Base-by-base conservation (phyloP, 495 filamentous ascomycete genomes). In the Neurospora sp. region DNA sequence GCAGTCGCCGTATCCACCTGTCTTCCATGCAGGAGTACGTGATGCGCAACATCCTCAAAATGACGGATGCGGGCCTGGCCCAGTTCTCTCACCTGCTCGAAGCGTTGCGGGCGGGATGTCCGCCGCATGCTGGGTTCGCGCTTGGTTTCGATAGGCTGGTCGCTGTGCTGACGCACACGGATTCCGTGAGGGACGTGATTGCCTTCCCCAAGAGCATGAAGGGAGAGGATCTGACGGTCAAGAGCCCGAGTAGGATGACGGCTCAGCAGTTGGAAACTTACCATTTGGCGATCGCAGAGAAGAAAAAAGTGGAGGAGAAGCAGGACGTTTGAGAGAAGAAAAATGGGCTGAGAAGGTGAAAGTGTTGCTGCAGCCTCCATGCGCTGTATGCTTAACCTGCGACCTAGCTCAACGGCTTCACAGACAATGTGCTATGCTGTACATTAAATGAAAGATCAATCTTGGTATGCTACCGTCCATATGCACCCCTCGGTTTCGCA, bases 121-220 rank as follows among this genome's bases (percentile, higher is more conserved):
- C 96, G n/a, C 96, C 96, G 1, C 96, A 99, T 81, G 95, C 96
- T 0, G 96, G 96, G 0, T 89, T 99, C 65, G 96, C 96, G 0
- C 82, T 99, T 18, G 96, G 96, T 0, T 97, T 97, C 77, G 96
- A 99, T 77, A 89, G 96, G 44, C 82, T 98, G 39, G 84, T 96
- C n/a, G 90, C 96, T 7, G 85, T 97, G 6, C 87, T 98, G 83
- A 85, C 90, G 27, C 90, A 90, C 12, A 90, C 88, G 65, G 89
- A 92, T 31, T 91, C 89, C 8, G 88, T 99, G 10, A 82, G 91
- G 71, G 95, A 99, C 83, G 96, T 98, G 18, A 97, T 98, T 78
- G 95, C 95, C 1, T 99, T 99, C 80, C 96, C 96, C 3, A 99
- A 99, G 83, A 92, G 85, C 69, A 91, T 92, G 41, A 95, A 91